phyloP scores from a whole-genome alignment of 2,329 filamentous ascomycete species.

The Aulographum hederae region DNA sequence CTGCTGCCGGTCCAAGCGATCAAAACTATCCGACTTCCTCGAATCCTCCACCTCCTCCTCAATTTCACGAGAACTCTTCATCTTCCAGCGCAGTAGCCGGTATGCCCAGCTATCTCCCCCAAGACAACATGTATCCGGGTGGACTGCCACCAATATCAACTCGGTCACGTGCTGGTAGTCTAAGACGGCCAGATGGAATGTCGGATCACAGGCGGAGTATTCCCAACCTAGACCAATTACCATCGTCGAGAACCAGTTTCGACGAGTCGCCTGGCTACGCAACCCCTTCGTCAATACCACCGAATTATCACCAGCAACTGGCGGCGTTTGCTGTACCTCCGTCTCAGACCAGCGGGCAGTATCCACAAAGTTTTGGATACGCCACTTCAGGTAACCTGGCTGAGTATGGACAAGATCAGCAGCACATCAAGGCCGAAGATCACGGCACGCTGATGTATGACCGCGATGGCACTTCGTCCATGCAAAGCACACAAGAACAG shows the following conservation, averaged over 20 bases:
- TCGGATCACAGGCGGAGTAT: neutral
- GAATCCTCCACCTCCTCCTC: neutral
- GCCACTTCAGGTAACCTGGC: neutral
- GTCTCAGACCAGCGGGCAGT: neutral
- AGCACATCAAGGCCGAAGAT: neutral
- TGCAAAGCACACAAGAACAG: neutral
- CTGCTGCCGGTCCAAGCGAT: slow-evolving; percentile 17
- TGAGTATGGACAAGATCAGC: neutral
- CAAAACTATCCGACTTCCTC: neutral
- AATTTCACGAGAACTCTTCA: neutral
- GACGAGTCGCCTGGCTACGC: neutral
- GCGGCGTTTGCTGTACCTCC: neutral
- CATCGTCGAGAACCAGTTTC: neutral
- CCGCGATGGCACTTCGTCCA: neutral
- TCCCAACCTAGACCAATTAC: neutral
- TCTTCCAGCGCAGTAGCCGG: neutral
- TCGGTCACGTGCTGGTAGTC: neutral
- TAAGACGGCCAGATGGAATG: neutral
- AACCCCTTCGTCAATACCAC: neutral
- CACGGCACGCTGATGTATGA: neutral
- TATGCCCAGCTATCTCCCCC: neutral
- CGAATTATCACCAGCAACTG: neutral
- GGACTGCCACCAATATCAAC: neutral
- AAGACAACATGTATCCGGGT: neutral
- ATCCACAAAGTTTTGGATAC: neutral